Evolutionary conservation across 2,329 filamentous ascomycete species (phyloP).

Genomic region (Alternaria angustiovoidea): DNA sequence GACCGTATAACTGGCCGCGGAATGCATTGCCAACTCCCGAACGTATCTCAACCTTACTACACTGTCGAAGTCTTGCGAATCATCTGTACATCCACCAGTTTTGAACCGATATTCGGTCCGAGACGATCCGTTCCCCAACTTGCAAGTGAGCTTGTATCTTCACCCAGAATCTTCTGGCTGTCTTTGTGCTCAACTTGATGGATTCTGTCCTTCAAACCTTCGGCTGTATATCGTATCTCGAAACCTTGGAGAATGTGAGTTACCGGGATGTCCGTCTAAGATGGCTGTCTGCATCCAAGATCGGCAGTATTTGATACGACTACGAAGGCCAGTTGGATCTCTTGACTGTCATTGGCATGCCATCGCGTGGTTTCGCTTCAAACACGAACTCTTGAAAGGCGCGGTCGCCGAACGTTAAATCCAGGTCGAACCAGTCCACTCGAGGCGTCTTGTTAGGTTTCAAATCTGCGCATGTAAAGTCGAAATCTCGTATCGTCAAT

Average conservation of each 20-base stretch:
- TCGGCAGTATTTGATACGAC: not conserved
- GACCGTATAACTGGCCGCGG: not conserved
- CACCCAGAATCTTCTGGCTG: not conserved
- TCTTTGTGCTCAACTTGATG: no score
- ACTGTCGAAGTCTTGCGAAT: not conserved
- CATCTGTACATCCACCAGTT: not conserved
- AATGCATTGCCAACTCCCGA: not conserved
- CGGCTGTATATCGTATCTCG: not conserved
- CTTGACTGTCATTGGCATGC: slow-evolving; percentile 43
- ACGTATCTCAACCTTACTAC: not conserved
- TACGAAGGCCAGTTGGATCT: slow-evolving; percentile 25
- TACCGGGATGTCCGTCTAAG: not conserved
- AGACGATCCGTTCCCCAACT: not conserved
- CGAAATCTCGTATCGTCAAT: slow-evolving; percentile 60
- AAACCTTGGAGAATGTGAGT: not conserved
- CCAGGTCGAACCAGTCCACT: slow-evolving; percentile 38
- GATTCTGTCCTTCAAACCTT: no score
- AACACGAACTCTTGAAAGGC: slow-evolving; percentile 44
- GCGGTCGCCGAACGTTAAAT: slow-evolving; percentile 40
- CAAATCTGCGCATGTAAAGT: slow-evolving; percentile 51
- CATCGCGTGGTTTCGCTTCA: slow-evolving; percentile 43
- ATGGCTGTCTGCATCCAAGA: not conserved
- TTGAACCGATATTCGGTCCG: not conserved
- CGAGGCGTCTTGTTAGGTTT: slow-evolving; percentile 38
- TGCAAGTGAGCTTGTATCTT: not conserved